Percentiles rank a stretch among this genome's conserved stretches.
Conservation (phyloP, 345 rosid species). For the Moricandia moricandioides region DNA sequence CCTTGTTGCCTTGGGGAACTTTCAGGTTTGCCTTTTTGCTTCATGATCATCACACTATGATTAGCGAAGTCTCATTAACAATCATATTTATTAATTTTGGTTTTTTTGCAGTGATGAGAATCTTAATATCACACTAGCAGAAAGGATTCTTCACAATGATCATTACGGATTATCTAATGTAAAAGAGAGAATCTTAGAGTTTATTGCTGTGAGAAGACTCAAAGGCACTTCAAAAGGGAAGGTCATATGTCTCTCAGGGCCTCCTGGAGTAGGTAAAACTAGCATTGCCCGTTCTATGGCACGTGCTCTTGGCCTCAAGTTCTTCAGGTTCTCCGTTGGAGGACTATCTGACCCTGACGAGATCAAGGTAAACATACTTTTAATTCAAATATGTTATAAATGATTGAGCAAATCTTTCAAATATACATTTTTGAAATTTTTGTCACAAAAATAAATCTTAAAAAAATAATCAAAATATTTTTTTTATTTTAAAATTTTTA, state of each 20-base stretch:
- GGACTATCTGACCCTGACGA: constrained; percentile 87
- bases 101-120: constrained; percentile 69
- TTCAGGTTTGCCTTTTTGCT: constrained; percentile 51
- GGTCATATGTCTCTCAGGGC: constrained; percentile 90
- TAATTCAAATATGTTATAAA: not conserved
- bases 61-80: not conserved
- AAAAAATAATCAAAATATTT: too few species aligned
- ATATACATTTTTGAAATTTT: too few species aligned
- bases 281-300: constrained; percentile 95
- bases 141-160: constrained; percentile 83
- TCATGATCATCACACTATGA: not conserved
- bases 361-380: constrained; percentile 62
- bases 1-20: constrained; percentile 83
- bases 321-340: constrained; percentile 90
- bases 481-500: too few species aligned
- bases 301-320: constrained; percentile 80
- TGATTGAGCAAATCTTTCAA: too few species aligned
- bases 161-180: constrained; percentile 87
- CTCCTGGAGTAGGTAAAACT: constrained; percentile 99
- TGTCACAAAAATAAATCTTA: too few species aligned
- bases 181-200: constrained; percentile 89
- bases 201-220: constrained; percentile 83
- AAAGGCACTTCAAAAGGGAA: constrained; percentile 90
- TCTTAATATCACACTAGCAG: constrained; percentile 67
- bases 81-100: not conserved